phyloP scores from a whole-genome alignment of 2,329 filamentous ascomycete species.

The Ophiostoma pallidulum region DNA sequence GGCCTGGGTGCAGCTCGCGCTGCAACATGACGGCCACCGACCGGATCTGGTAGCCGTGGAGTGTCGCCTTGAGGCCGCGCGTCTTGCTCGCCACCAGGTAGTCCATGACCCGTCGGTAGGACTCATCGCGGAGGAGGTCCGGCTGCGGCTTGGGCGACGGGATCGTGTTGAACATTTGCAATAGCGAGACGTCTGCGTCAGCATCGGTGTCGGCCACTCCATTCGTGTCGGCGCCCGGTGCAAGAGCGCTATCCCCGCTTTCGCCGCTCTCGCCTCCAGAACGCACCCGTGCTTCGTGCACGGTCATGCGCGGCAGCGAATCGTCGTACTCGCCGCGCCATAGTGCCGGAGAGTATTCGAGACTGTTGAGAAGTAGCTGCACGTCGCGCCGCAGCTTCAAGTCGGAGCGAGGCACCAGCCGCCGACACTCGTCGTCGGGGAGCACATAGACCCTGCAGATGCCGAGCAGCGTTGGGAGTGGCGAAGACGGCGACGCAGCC shows the following conservation, averaged over 20 bases:
- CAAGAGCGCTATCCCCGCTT: too few species aligned
- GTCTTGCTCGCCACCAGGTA: constrained; percentile 45
- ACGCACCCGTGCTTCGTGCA: neutral
- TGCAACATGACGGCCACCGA: constrained; percentile 80
- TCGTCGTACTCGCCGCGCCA: constrained; percentile 42
- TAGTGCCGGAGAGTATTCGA: constrained; percentile 46
- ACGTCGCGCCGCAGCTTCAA: constrained; percentile 36
- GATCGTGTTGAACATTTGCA: constrained; percentile 64
- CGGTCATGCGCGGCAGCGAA: neutral
- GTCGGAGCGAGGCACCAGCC: constrained; percentile 40
- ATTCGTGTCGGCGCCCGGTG: too few species aligned
- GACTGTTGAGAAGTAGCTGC: constrained; percentile 35
- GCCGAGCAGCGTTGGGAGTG: too few species aligned
- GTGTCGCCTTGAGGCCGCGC: constrained; percentile 49
- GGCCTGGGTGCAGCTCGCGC: constrained; percentile 57
- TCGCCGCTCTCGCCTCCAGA: neutral
- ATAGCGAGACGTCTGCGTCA: constrained; percentile 36
- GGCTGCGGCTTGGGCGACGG: constrained; percentile 56
- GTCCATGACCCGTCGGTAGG: constrained; percentile 44
- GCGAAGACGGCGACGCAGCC: neutral
- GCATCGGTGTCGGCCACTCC: constrained; percentile 6
- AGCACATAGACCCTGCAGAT: constrained; percentile 51
- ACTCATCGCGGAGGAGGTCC: constrained; percentile 36
- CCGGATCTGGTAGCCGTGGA: constrained; percentile 72
- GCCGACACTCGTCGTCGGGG: constrained; percentile 54